phyloP scores from a whole-genome alignment of 495 filamentous ascomycete species.

The Talaromyces adpressus region DNA sequence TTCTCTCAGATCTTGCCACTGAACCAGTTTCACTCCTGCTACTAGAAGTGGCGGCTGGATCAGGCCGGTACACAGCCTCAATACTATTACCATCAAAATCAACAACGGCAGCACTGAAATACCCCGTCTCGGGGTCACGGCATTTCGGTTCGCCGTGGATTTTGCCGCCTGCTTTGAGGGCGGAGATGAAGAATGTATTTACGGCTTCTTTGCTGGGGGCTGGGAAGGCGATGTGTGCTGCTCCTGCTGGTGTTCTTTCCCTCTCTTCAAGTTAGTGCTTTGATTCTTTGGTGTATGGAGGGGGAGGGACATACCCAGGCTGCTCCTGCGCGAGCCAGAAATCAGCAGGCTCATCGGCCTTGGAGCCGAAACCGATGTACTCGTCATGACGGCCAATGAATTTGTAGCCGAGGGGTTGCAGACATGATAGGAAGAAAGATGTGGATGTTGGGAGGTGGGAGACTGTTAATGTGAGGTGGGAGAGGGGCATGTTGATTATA shows the following conservation, averaged over 20 bases:
- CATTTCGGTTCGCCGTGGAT: conserved; percentile 48
- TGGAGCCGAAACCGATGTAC: conserved; percentile 51
- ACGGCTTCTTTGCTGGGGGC: conserved; percentile 47
- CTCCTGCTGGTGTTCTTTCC: conserved; percentile 42
- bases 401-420: conserved; percentile 67
- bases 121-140: conserved; percentile 42
- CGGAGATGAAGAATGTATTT: conserved; percentile 51
- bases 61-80: conserved; percentile 49
- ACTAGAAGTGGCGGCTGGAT: conserved; percentile 17
- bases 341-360: conserved; percentile 43
- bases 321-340: conserved; percentile 54
- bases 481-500: conserved; percentile 43
- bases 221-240: conserved; percentile 53
- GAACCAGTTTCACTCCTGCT: neutral
- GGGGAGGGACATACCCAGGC: conserved; percentile 34
- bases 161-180: conserved; percentile 50
- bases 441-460: conserved; percentile 69
- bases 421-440: conserved; percentile 72
- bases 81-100: conserved; percentile 57
- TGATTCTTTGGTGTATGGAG: too few species aligned
- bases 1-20: neutral
- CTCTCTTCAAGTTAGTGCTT: too few species aligned
- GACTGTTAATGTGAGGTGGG: conserved; percentile 57
- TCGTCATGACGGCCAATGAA: conserved; percentile 52
- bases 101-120: conserved; percentile 54